These are phyloP conservation scores for Brasenia schreberi DNA, from an alignment of 164 flowering plant species.

Conservation along the genomic window DNA sequence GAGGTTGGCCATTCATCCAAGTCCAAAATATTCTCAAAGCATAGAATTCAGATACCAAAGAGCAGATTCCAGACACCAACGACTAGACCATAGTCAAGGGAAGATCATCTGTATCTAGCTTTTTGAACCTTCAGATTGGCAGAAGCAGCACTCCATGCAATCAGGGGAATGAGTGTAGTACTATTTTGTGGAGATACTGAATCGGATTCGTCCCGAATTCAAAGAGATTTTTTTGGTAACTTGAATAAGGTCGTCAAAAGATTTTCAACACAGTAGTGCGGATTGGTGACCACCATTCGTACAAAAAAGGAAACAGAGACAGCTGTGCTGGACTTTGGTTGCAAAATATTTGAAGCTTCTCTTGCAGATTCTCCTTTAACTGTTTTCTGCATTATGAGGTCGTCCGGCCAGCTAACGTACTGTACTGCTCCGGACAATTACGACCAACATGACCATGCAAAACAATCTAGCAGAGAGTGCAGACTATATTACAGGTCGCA, in stretches of 20 bases:
- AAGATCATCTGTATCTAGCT: neutral
- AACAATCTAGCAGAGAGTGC: too few species aligned
- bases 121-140: neutral
- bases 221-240: neutral
- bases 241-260: neutral
- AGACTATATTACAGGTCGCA: too few species aligned
- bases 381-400: too few species aligned
- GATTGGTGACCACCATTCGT: neutral
- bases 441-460: too few species aligned
- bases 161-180: too few species aligned
- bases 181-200: too few species aligned
- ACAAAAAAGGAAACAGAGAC: neutral
- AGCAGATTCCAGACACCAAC: neutral
- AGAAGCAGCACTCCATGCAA: neutral
- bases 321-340: neutral
- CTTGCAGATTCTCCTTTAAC: too few species aligned
- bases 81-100: neutral
- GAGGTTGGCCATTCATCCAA: neutral
- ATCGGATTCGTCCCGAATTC: neutral
- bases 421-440: too few species aligned
- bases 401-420: too few species aligned
- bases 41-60: neutral
- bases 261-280: too few species aligned
- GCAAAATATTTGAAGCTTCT: neutral
- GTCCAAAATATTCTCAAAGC: neutral